A percentile compares a stretch with the other conserved stretches of the same genome.
These are phyloP conservation scores for Entomophthora muscae DNA, from an alignment of 371 early-diverging fungal species.

Conservation along the genomic window DNA sequence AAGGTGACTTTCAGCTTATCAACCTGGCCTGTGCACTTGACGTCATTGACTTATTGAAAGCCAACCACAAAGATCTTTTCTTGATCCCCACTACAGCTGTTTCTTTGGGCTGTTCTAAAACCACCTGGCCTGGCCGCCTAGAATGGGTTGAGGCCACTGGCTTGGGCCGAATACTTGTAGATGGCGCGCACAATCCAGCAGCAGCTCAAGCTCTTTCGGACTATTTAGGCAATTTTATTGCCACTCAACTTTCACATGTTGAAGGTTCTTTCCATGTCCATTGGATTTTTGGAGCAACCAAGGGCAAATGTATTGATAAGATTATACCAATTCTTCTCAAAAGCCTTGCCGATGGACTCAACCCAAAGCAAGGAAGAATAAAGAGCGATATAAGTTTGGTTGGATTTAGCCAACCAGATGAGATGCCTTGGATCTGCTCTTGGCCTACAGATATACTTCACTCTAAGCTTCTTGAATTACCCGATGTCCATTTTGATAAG, in stretches of 20 bases:
- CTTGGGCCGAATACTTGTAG: slow-evolving; percentile 32
- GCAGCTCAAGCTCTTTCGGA: slow-evolving; percentile 40
- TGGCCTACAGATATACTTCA: slow-evolving; percentile 8
- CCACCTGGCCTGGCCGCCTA: slow-evolving; percentile 70
- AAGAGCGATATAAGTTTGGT: slow-evolving; percentile 22
- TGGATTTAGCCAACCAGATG: slow-evolving; percentile 52
- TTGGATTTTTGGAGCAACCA: slow-evolving; percentile 66
- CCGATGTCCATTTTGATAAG: background rate
- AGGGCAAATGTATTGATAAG: slow-evolving; percentile 40
- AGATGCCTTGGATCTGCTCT: slow-evolving; percentile 72
- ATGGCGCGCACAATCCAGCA: slow-evolving; percentile 80
- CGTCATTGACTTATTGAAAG: slow-evolving; percentile 33
- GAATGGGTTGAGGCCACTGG: slow-evolving; percentile 31
- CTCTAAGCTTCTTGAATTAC: background rate
- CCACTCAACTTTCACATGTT: background rate
- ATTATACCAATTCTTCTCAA: slow-evolving; percentile 33
- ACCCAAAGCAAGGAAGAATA: background rate
- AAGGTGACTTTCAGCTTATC: slow-evolving; percentile 59
- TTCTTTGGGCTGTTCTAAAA: slow-evolving; percentile 29
- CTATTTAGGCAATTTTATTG: slow-evolving; percentile 30
- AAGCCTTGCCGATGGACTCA: slow-evolving; percentile 27
- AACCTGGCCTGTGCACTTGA: slow-evolving; percentile 59
- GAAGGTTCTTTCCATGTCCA: slow-evolving; percentile 17
- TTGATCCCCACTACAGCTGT: slow-evolving; percentile 25
- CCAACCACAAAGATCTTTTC: slow-evolving; percentile 10